Evolutionary conservation across 2,329 filamentous ascomycete genomes (phyloP).

Genomic region (Ciborinia camelliae): DNA sequence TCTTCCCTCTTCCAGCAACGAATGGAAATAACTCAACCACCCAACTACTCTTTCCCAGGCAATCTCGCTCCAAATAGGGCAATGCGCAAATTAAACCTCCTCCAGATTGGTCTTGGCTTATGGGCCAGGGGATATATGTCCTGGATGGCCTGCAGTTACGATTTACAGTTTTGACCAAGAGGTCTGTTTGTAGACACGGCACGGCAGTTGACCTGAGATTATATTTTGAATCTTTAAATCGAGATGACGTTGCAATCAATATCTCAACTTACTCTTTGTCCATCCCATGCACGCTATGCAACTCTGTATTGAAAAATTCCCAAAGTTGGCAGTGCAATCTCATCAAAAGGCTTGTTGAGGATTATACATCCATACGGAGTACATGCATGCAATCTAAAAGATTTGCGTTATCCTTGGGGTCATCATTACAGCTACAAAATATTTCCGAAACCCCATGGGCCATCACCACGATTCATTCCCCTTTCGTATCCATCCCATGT

Average conservation of each 20-base stretch:
- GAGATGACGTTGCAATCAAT: neutral
- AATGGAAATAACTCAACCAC: neutral
- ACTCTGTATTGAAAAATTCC: neutral
- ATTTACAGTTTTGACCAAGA: neutral
- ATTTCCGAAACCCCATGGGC: neutral
- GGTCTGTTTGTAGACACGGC: neutral
- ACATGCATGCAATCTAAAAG: neutral
- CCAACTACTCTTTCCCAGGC: neutral
- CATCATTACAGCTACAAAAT: neutral
- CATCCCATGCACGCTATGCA: neutral
- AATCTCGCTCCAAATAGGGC: neutral
- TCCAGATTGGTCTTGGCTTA: neutral
- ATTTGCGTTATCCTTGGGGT: conserved; percentile 9
- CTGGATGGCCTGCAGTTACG: neutral
- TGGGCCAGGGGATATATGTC: neutral
- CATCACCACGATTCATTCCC: conserved; percentile 10
- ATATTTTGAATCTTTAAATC: neutral
- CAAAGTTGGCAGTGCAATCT: neutral
- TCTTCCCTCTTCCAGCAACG: neutral
- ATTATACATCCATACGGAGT: neutral
- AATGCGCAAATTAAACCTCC: neutral
- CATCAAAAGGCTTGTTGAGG: neutral
- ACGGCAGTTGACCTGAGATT: neutral
- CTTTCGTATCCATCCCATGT: neutral
- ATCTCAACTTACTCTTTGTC: neutral